Base-by-base conservation (phyloP, 2,329 filamentous ascomycete genomes). In the Elsinoe batatas region DNA sequence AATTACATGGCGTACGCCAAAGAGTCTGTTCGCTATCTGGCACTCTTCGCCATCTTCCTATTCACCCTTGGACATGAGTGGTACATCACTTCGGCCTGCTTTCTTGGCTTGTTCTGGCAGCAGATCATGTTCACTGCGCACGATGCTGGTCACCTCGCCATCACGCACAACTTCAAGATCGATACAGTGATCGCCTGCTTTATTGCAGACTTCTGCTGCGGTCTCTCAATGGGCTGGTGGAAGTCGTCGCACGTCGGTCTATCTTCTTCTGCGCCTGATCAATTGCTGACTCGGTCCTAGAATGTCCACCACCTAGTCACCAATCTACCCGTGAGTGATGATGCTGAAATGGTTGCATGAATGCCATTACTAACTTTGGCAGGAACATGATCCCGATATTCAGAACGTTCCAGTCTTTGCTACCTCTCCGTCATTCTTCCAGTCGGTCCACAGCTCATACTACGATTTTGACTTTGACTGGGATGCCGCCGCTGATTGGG, bases 371-470 rank as follows among this genome's bases (percentile, higher is more conserved):
- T 49, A 26, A 55, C 17, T 33, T 32, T 11, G 35, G n/a, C 49
- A 60, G 46, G 68, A 71, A 56, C 70, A 72, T 60, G 70, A 72
- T 50, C 70, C 70, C 0, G 70, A 72, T 49, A 65, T 72, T 37
- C 70, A 72, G 57, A 72, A 95, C 68, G 81, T 95, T 70, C 91
- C 91, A 2, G 85, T 95, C 68, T 89, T 96, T 68, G 88, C 89
- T 58, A 81, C 93, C 30, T 90, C 87, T 1, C 89, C 94, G 64
- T 82, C 88, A 20, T 85, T 93, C 64, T 79, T 95, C 54, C 76
- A 77, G 37, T 85, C 76, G 57, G 74, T 95, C 47, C 78, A 80
- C 33, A 93, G 87, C 15, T 87, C 87, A 3, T 95, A 90, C 71
- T 94, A 96, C 69, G 84, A 91, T 46, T 83, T 81, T 51, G 72